Base-by-base conservation (phyloP, 306 rosid species). In the Cucumis cinereus region DNA sequence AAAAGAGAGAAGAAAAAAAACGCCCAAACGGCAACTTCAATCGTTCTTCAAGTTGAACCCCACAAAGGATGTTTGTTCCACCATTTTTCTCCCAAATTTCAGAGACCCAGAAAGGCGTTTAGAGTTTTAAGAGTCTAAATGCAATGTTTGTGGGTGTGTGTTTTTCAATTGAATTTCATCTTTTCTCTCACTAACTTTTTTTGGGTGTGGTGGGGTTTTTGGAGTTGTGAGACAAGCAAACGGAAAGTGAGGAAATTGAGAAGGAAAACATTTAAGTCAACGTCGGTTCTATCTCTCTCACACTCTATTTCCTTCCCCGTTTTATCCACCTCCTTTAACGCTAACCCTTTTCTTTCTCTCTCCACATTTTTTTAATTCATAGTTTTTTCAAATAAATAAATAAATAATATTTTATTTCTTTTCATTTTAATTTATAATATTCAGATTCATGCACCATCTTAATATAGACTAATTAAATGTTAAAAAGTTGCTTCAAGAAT, bases 231-330 rank as follows among this genome's bases (percentile, higher is more conserved):
- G 52, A 33, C 26, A 40, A 24, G 54, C 36, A 41, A 71, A 71
- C 75, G 75, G 59, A 49, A 71, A 71, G 58, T 71, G 35, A 40
- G 26, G 40, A 24, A 70, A 64, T 45, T 23, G 22, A 4, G 71
- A 66, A 45, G 36, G 60, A 67, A 72, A 72, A 50, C 76, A 72
- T 47, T 9, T 38, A 23, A 72, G 76, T 72, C 76, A 72, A 72
- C 76, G 76, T 72, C 61, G 45, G 76, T 30, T 72, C 74, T 23
- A 9, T 26, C 67, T 28, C 67, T 14, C 40, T 13, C 19, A 14
- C 55, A 22, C 11, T 68, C 53, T 5, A 66, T 40, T 55, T 55
- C 59, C 26, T 56, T 66, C 26, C 38, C 74, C 55, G 4, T 30
- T 30, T 50, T 72, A 72, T 52, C 57, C 61, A 50, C 75, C 22